These are phyloP conservation scores for Brassica rapa DNA, from an alignment of 345 rosid genomes.

Conservation along the genomic window DNA sequence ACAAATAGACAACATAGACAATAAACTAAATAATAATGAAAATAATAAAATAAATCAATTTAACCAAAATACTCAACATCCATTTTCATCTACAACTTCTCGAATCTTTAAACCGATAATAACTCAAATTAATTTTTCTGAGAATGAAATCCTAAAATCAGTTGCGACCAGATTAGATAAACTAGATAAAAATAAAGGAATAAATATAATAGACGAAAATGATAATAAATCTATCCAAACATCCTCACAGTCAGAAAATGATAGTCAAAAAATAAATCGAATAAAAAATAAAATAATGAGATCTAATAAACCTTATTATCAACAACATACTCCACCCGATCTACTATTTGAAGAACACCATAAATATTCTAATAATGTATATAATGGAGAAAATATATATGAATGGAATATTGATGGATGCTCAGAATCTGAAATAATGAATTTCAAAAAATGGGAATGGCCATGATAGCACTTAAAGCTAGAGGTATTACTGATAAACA, in stretches of 20 bases:
- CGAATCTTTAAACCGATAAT: neutral
- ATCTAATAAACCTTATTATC: neutral
- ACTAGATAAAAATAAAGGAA: neutral
- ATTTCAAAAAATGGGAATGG: neutral
- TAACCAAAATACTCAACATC: neutral
- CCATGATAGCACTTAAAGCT: neutral
- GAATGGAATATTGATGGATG: neutral
- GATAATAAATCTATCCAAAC: neutral
- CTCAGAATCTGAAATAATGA: neutral
- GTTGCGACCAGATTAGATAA: neutral
- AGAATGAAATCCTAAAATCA: neutral
- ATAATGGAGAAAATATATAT: neutral
- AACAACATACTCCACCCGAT: neutral
- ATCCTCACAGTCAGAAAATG: neutral
- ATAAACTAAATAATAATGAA: neutral
- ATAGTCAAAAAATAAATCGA: neutral
- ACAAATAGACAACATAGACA: neutral
- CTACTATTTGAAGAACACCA: neutral
- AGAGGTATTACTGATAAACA: neutral
- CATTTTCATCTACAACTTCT: neutral
- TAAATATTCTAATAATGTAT: neutral
- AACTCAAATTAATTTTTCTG: neutral
- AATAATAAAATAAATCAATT: neutral
- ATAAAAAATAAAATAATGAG: neutral
- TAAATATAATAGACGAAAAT: neutral